phyloP scores from a whole-genome alignment of 345 rosid species.

The Acer negundo region DNA sequence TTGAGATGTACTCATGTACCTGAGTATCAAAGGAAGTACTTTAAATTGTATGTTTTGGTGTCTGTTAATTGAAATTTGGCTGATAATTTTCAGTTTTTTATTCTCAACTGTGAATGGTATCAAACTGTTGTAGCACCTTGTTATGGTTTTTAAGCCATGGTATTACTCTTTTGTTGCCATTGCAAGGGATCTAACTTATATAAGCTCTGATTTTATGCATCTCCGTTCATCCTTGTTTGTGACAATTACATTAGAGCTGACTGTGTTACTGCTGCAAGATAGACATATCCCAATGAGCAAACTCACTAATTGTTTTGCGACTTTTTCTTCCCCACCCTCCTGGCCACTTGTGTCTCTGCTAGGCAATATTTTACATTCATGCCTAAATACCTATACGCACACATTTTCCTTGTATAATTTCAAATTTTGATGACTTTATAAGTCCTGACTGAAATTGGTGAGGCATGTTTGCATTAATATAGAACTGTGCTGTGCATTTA shows the following conservation, averaged over 20 bases:
- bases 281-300: neutral
- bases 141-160: neutral
- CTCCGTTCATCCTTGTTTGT: too few relatives aligned
- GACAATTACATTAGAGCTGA: neutral
- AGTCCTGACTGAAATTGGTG: neutral
- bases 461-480: neutral
- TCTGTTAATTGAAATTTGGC: neutral
- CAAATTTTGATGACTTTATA: neutral
- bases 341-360: too few relatives aligned
- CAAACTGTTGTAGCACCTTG: neutral
- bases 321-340: too few relatives aligned
- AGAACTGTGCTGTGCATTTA: neutral
- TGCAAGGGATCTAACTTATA: too few relatives aligned
- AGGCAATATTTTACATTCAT: too few relatives aligned
- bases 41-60: conserved; percentile 1
- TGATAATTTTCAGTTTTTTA: neutral
- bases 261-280: neutral
- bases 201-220: too few relatives aligned
- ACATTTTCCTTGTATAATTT: conserved; percentile 1
- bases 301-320: too few relatives aligned
- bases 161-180: neutral
- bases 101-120: neutral
- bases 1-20: neutral
- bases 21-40: neutral
- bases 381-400: neutral